A percentile compares a stretch with the other conserved stretches of the same genome.
These are phyloP conservation scores for Xylaria sp. DNA, from an alignment of 2,329 filamentous ascomycete genomes.

Conservation along the genomic window DNA sequence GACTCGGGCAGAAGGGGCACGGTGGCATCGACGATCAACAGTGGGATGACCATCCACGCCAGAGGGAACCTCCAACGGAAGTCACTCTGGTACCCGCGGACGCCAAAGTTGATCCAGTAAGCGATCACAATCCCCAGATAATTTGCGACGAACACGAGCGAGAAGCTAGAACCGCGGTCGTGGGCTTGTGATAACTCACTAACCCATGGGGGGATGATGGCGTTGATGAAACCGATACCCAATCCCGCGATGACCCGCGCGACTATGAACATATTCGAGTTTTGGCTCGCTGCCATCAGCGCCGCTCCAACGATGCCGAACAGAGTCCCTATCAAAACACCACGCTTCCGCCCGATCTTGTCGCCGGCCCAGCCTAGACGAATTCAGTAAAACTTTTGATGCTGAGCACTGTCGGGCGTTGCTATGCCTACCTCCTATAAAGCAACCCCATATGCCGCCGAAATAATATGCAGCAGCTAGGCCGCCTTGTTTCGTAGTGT, in stretches of 20 bases:
- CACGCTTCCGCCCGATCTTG: slow-evolving; percentile 60
- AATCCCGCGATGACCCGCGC: slow-evolving; percentile 63
- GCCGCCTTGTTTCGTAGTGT: slow-evolving; percentile 62
- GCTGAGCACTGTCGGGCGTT: neutral
- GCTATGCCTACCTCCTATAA: slow-evolving; percentile 53
- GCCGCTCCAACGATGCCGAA: slow-evolving; percentile 62
- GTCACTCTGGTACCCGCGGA: slow-evolving; percentile 46
- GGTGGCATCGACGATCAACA: slow-evolving; percentile 53
- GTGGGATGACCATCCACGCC: slow-evolving; percentile 56
- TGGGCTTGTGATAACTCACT: slow-evolving; percentile 60
- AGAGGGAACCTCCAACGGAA: slow-evolving; percentile 54
- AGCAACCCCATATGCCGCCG: slow-evolving; percentile 62
- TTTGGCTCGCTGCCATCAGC: slow-evolving; percentile 58
- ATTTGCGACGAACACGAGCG: slow-evolving; percentile 64
- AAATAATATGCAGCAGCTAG: slow-evolving; percentile 65
- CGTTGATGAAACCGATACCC: slow-evolving; percentile 63
- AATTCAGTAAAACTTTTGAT: slow-evolving; percentile 8
- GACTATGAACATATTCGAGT: slow-evolving; percentile 60
- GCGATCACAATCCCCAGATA: slow-evolving; percentile 61
- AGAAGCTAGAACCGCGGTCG: slow-evolving; percentile 59
- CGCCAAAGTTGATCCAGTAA: slow-evolving; percentile 55
- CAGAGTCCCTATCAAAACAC: slow-evolving; percentile 58
- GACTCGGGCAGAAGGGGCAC: slow-evolving; percentile 59
- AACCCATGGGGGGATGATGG: slow-evolving; percentile 61
- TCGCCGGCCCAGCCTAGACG: slow-evolving; percentile 59